These are phyloP conservation scores for Psilocybe cubensis DNA, from an alignment of 768 basidiomycete genomes.

Conservation along the genomic window DNA sequence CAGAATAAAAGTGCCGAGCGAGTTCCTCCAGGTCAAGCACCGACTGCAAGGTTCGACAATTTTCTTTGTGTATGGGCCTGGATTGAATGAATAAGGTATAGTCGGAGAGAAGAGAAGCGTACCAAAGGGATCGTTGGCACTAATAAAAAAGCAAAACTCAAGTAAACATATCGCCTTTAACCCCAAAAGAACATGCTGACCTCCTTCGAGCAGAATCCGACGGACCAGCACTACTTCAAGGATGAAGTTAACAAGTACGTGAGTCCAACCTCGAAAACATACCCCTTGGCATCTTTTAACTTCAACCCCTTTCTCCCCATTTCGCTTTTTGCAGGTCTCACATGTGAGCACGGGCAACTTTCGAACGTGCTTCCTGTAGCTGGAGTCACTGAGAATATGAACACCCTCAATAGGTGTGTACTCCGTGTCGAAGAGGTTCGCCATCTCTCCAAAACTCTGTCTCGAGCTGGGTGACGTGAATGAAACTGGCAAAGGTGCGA, in stretches of 20 bases:
- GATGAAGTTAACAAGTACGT: neutral
- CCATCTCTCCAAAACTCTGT: too few species aligned
- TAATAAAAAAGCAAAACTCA: neutral
- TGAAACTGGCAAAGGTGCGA: too few species aligned
- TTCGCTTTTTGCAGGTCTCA: conserved; percentile 1
- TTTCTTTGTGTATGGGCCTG: conserved; percentile 11
- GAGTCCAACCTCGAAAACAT: neutral
- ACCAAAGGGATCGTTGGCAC: conserved; percentile 9
- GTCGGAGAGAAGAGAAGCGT: neutral
- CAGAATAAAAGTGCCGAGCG: neutral
- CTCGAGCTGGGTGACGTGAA: too few species aligned
- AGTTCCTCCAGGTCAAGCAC: conserved; percentile 4
- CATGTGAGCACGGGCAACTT: conserved; percentile 3
- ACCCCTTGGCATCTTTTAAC: conserved; percentile 8
- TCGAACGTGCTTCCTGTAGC: conserved; percentile 6
- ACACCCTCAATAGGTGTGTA: conserved; percentile 6
- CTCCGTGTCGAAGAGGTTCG: conserved; percentile 4
- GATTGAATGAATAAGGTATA: neutral
- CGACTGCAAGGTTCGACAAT: neutral
- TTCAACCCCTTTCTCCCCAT: conserved; percentile 5
- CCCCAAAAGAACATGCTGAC: neutral
- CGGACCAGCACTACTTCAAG: conserved; percentile 4
- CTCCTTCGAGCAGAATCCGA: conserved; percentile 12
- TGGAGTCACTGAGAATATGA: conserved; percentile 3
- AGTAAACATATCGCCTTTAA: neutral